Base-by-base conservation (phyloP, 2,329 filamentous ascomycete species). In the Fusarium sublunatum region DNA sequence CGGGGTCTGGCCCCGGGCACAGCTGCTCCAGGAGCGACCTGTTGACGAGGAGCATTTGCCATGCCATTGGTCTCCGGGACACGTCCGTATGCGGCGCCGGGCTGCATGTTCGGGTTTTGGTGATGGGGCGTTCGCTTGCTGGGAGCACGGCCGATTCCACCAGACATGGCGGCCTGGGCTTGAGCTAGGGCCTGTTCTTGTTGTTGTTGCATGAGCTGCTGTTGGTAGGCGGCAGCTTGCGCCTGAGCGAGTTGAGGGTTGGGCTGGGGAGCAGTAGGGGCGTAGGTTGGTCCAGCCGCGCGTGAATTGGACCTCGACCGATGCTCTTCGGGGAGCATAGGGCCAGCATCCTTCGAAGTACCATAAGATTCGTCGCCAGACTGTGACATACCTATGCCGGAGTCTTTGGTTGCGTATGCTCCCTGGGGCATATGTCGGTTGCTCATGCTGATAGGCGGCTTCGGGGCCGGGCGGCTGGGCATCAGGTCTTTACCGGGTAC, bases 121-220 rank as follows among this genome's bases (percentile, higher is more conserved):
- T 71, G 70, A 2, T 71, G 72, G 4, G 63, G 80, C 72, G 86
- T 86, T 69, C 88, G 86, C 74, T 93, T 91, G 78, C 92, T 94
- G 53, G 89, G 84, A 63, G 86, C 89, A 63, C 91, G 86, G 54
- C 90, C 86, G 7, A 96, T 76, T 69, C 92, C 88, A 29, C 87
- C 85, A 28, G 84, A 82, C 81, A 92, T 89, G 61, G 90, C 87
- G 67, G 93, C 90, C 73, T 96, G 91, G 4, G 91, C 90, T 65
- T 91, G 87, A 7, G 87, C 86, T 83, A 94, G 87, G 34, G 91
- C 91, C 71, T 93, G 90, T 71, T 96, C 91, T 73, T 96, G 93
- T 73, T 97, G 92, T 70, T 95, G 92, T 70, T 95, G 89, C 74
- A 86, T 77, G 45, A 88, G 73, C 69, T 88, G 85, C 68, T 88